Evolutionary conservation across 1,284 basidiomycete species (phyloP).

Genomic region (Sporisorium graminicola): DNA sequence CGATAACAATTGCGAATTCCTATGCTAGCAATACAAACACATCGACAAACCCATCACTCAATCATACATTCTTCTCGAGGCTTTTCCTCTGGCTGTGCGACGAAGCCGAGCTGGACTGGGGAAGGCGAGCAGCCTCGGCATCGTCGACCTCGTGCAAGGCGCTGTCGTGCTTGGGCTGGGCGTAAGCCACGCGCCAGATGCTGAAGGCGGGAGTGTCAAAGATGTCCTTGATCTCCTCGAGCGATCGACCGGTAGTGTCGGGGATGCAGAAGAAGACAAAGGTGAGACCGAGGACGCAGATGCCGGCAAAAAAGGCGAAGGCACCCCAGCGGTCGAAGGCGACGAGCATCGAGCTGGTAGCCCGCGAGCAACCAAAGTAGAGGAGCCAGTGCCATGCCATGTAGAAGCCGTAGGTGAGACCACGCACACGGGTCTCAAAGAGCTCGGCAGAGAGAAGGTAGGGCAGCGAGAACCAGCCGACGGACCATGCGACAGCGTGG

Average conservation of each 20-base stretch:
- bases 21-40: neutral
- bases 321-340: constrained; percentile 17
- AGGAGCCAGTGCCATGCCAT: constrained; percentile 23
- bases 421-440: constrained; percentile 8
- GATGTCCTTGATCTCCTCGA: constrained; percentile 21
- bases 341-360: constrained; percentile 18
- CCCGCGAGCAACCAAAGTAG: constrained; percentile 20
- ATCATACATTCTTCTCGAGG: neutral
- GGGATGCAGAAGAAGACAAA: constrained; percentile 23
- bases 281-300: constrained; percentile 10
- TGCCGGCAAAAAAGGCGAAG: constrained; percentile 14
- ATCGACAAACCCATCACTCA: neutral
- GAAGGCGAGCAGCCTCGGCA: neutral
- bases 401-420: constrained; percentile 15
- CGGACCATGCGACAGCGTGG: constrained; percentile 17
- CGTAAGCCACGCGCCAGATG: constrained; percentile 19
- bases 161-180: neutral
- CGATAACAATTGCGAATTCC: too few relatives aligned
- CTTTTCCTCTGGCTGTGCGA: constrained; percentile 5
- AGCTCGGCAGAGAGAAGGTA: constrained; percentile 19
- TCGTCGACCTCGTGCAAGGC: neutral
- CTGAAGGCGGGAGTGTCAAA: constrained; percentile 21
- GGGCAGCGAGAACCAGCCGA: constrained; percentile 19
- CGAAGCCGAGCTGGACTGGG: neutral
- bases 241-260: constrained; percentile 15